Evolutionary conservation across 495 filamentous ascomycete genomes (phyloP).

Genomic region (Penicillium pulvis): DNA sequence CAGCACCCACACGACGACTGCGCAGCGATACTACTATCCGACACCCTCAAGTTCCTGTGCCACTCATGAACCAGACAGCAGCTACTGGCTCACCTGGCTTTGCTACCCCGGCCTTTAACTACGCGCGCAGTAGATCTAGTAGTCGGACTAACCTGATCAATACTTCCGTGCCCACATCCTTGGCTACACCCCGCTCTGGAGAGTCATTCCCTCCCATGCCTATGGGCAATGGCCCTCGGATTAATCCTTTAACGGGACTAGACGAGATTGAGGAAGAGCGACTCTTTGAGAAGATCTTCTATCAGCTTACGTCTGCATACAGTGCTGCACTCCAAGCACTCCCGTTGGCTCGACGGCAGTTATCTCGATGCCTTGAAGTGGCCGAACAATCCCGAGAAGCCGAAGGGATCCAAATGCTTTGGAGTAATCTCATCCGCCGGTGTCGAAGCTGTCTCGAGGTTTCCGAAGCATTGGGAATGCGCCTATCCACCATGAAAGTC

Average conservation of each 20-base stretch:
- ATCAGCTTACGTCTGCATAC: slow-evolving; percentile 67
- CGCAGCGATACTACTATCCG: slow-evolving; percentile 66
- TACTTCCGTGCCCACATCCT: slow-evolving; percentile 47
- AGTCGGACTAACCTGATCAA: slow-evolving; percentile 53
- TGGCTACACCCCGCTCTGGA: slow-evolving; percentile 73
- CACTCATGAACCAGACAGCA: slow-evolving; percentile 29
- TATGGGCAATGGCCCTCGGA: slow-evolving; percentile 39
- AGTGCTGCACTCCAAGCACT: slow-evolving; percentile 66
- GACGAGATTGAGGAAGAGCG: slow-evolving; percentile 76
- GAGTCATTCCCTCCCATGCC: slow-evolving; percentile 72
- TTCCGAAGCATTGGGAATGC: slow-evolving; percentile 66
- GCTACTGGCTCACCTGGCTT: slow-evolving; percentile 40
- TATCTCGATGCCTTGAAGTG: slow-evolving; percentile 52
- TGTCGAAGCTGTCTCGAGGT: slow-evolving; percentile 64
- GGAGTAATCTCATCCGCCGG: slow-evolving; percentile 68
- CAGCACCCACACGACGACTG: slow-evolving; percentile 48
- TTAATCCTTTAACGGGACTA: slow-evolving; percentile 53
- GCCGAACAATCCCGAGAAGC: slow-evolving; percentile 47
- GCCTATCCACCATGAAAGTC: slow-evolving; percentile 77
- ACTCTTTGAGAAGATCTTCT: slow-evolving; percentile 77
- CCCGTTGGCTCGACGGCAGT: slow-evolving; percentile 64
- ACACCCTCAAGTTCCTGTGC: slow-evolving; percentile 48
- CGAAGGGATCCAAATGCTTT: slow-evolving; percentile 61
- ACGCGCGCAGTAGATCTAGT: slow-evolving; percentile 51
- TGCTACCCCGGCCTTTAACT: slow-evolving; percentile 36